phyloP scores from a whole-genome alignment of 2,329 filamentous ascomycete genomes.

The Penicillium verrucosum region DNA sequence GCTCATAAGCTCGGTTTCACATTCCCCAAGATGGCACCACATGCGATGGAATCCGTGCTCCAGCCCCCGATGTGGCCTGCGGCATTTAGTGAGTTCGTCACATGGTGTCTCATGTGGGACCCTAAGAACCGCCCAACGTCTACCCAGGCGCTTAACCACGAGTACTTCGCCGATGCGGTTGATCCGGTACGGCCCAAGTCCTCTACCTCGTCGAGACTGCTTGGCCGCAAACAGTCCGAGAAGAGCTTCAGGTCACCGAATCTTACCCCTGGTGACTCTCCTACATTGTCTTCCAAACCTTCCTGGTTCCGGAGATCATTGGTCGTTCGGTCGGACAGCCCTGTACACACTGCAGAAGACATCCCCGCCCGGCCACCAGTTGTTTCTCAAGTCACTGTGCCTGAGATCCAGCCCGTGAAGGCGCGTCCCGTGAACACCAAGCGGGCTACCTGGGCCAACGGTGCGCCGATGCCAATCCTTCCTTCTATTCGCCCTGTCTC shows the following conservation, averaged over 20 bases:
- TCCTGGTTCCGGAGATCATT: conserved; percentile 98
- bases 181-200: conserved; percentile 92
- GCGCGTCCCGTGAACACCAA: conserved; percentile 64
- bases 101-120: conserved; percentile 99
- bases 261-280: conserved; percentile 60
- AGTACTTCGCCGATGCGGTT: conserved; percentile 89
- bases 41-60: conserved; percentile 91
- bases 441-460: conserved; percentile 90
- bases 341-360: conserved; percentile 55
- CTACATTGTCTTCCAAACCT: conserved; percentile 70
- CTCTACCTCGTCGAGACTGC: conserved; percentile 69
- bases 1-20: conserved; percentile 97
- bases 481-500: conserved; percentile 93
- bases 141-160: conserved; percentile 87
- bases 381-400: conserved; percentile 40
- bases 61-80: conserved; percentile 88
- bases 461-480: conserved; percentile 86
- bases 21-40: conserved; percentile 98
- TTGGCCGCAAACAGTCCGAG: conserved; percentile 88
- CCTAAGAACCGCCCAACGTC: conserved; percentile 89
- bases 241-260: conserved; percentile 60
- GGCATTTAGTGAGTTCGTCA: conserved; percentile 86
- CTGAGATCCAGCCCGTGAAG: conserved; percentile 50
- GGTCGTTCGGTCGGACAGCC: conserved; percentile 71
- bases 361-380: conserved; percentile 41